phyloP scores from a whole-genome alignment of 768 basidiomycete genomes.

The Leccinum broughii region DNA sequence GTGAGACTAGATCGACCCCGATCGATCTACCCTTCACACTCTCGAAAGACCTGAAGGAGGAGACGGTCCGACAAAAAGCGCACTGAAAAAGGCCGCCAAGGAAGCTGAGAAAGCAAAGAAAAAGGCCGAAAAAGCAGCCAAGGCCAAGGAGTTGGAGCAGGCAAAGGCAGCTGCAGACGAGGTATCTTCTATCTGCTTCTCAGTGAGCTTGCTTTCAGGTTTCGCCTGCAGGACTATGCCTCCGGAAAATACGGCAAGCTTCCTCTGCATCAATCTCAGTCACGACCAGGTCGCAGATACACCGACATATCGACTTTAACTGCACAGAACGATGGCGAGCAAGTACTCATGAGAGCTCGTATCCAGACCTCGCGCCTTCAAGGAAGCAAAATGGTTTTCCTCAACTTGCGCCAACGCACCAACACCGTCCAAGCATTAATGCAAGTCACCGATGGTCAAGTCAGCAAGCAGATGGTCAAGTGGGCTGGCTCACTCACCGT shows the following conservation, averaged over 20 bases:
- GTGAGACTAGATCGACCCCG: constrained; percentile 6
- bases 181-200: constrained; percentile 37
- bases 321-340: constrained; percentile 63
- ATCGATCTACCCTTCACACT: constrained; percentile 5
- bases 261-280: constrained; percentile 90
- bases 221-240: constrained; percentile 64
- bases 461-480: constrained; percentile 98
- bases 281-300: constrained; percentile 60
- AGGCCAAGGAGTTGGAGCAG: constrained; percentile 73
- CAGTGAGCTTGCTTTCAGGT: constrained; percentile 20
- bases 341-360: constrained; percentile 83
- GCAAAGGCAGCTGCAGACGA: constrained; percentile 66
- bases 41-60: constrained; percentile 25
- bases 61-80: constrained; percentile 76
- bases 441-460: constrained; percentile 63
- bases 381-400: constrained; percentile 94
- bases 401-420: constrained; percentile 86
- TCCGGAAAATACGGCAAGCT: constrained; percentile 80
- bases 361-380: constrained; percentile 91
- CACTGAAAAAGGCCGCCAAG: constrained; percentile 90
- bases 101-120: constrained; percentile 89
- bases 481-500: constrained; percentile 76
- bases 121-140: constrained; percentile 82
- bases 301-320: constrained; percentile 66
- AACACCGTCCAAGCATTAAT: constrained; percentile 87